Conservation (phyloP, 129 eudicot species). For the Flaveria linearis region DNA sequence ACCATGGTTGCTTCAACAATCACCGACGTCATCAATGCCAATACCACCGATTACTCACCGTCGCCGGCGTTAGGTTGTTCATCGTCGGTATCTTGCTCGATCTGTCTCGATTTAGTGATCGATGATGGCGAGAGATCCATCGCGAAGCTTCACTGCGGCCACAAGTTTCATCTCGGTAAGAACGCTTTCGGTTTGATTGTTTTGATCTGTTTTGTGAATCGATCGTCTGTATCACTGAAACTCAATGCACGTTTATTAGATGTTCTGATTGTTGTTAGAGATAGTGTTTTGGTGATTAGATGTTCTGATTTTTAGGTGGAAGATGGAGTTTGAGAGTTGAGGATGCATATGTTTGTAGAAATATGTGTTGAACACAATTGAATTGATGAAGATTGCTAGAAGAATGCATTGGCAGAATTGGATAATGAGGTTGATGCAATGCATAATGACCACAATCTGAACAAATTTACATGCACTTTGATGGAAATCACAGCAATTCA, state of each 20-base stretch:
- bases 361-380: background rate
- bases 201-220: conserved; percentile 19
- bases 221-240: conserved; percentile 19
- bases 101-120: conserved; percentile 66
- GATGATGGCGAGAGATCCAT: conserved; percentile 50
- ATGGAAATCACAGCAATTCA: background rate
- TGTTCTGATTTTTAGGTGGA: conserved; percentile 1
- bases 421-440: conserved; percentile 4
- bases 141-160: conserved; percentile 70
- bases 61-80: conserved; percentile 36
- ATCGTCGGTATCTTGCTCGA: conserved; percentile 52
- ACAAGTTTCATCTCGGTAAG: conserved; percentile 65
- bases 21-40: conserved; percentile 37
- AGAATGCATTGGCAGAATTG: conserved; percentile 4
- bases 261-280: background rate
- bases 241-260: background rate
- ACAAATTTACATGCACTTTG: conserved; percentile 5
- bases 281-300: background rate
- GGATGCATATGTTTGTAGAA: background rate
- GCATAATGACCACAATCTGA: background rate
- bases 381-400: background rate
- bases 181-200: conserved; percentile 3
- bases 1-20: conserved; percentile 28
- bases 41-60: background rate
- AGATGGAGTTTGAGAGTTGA: background rate